A percentile compares a stretch with the other conserved stretches of the same genome.
phyloP scores from a whole-genome alignment of 192 early-diverging fungal species.

The Podila horticola region DNA sequence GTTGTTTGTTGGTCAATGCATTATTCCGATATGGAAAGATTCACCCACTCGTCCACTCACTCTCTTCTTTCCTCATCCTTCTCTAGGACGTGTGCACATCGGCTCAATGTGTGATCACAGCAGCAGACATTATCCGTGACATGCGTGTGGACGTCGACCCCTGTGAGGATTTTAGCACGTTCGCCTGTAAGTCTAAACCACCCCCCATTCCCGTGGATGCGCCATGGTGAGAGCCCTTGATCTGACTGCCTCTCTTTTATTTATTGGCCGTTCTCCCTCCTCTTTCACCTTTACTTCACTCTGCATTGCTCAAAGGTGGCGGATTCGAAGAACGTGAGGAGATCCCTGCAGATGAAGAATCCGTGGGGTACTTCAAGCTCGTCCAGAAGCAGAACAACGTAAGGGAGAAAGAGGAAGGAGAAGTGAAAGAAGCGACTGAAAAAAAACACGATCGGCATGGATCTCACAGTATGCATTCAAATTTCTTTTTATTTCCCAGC shows the following conservation, averaged over 20 bases:
- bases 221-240: too few species aligned
- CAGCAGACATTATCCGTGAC: slow-evolving; percentile 58
- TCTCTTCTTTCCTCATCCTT: not conserved
- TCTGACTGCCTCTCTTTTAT: not conserved
- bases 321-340: slow-evolving; percentile 22
- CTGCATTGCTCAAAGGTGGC: slow-evolving; percentile 9
- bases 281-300: slow-evolving; percentile 1
- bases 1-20: not conserved
- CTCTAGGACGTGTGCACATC: slow-evolving; percentile 51
- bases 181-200: slow-evolving; percentile 56
- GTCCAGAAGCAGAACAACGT: slow-evolving; percentile 18
- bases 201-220: too few species aligned
- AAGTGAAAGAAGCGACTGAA: slow-evolving; percentile 44
- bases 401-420: slow-evolving; percentile 35
- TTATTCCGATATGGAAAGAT: too few species aligned
- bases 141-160: slow-evolving; percentile 66
- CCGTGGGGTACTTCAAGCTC: slow-evolving; percentile 12
- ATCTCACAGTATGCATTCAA: not conserved
- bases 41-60: not conserved
- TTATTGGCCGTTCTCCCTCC: not conserved
- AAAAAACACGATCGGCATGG: not conserved
- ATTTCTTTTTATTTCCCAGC: slow-evolving; percentile 9
- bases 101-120: slow-evolving; percentile 61
- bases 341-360: slow-evolving; percentile 13
- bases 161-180: slow-evolving; percentile 74